Evolutionary conservation across 148 eudicot species (phyloP).

Genomic region (Fagopyrum esculentum): DNA sequence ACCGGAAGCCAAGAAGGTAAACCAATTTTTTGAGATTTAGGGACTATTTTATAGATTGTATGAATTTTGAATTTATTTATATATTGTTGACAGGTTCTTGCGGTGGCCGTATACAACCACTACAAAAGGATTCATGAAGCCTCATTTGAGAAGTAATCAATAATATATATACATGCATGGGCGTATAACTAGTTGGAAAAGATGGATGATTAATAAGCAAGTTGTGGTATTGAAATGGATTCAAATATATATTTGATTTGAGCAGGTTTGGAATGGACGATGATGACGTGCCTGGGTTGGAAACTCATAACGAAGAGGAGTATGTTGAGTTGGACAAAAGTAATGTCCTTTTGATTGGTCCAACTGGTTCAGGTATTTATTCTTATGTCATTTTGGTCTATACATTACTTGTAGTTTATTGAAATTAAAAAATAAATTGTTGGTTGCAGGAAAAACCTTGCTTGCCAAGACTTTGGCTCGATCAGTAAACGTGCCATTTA

Average conservation of each 20-base stretch:
- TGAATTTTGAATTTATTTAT: too few relatives aligned
- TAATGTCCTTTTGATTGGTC: slow-evolving; percentile 35
- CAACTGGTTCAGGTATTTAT: slow-evolving; percentile 29
- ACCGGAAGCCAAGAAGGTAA: slow-evolving; percentile 77
- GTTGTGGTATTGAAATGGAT: neutral
- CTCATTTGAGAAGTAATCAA: slow-evolving; percentile 25
- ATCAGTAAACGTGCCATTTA: slow-evolving; percentile 83
- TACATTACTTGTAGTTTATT: too few relatives aligned
- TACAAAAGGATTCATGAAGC: slow-evolving; percentile 37
- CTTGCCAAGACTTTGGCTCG: slow-evolving; percentile 95
- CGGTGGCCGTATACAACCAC: slow-evolving; percentile 32
- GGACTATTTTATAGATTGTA: too few relatives aligned
- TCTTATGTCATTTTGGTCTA: neutral
- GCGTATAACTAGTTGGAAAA: neutral
- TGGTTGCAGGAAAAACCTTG: slow-evolving; percentile 74
- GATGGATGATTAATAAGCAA: neutral
- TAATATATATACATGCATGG: neutral
- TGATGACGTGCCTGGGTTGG: slow-evolving; percentile 27
- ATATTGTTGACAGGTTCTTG: slow-evolving; percentile 16
- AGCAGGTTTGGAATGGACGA: slow-evolving; percentile 24
- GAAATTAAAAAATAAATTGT: neutral
- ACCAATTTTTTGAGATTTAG: neutral
- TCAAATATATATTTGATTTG: neutral
- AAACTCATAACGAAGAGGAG: slow-evolving; percentile 20
- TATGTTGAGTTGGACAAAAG: slow-evolving; percentile 37